These are phyloP conservation scores for Solanum appendiculatum DNA, from an alignment of 257 asterid genomes.

Conservation along the genomic window DNA sequence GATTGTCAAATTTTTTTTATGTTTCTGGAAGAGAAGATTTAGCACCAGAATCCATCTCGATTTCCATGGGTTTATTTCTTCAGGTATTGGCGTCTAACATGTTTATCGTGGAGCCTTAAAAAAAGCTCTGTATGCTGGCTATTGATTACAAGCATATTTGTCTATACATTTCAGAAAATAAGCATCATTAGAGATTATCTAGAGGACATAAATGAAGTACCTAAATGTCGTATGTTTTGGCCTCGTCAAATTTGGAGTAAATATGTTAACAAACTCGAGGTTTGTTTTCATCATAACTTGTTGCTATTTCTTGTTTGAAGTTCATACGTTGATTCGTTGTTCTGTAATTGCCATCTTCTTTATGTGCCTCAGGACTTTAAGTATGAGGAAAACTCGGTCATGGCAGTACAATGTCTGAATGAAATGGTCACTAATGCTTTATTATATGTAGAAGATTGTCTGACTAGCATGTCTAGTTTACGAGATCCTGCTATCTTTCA, in stretches of 20 bases:
- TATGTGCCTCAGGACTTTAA: slow-evolving; percentile 56
- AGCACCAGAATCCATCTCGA: slow-evolving; percentile 59
- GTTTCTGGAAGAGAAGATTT: slow-evolving; percentile 82
- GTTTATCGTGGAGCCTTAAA: neutral
- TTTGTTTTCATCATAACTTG: slow-evolving; percentile 2
- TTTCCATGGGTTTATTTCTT: slow-evolving; percentile 91
- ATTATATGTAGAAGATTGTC: slow-evolving; percentile 65
- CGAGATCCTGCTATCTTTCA: slow-evolving; percentile 75
- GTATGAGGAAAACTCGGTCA: slow-evolving; percentile 64
- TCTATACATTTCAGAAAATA: slow-evolving; percentile 46
- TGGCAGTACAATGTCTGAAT: slow-evolving; percentile 90
- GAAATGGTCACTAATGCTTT: slow-evolving; percentile 95
- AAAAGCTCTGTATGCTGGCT: neutral
- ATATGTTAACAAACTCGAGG: slow-evolving; percentile 92
- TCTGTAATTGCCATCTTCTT: neutral
- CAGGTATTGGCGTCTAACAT: slow-evolving; percentile 30
- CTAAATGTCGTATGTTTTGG: slow-evolving; percentile 96
- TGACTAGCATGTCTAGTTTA: slow-evolving; percentile 54
- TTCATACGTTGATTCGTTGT: neutral
- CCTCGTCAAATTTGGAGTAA: slow-evolving; percentile 92
- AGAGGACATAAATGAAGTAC: slow-evolving; percentile 95
- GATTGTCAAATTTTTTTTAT: slow-evolving; percentile 84
- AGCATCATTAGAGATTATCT: slow-evolving; percentile 90
- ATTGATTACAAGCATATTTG: neutral
- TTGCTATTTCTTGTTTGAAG: neutral